Evolutionary conservation across 1,284 basidiomycete genomes (phyloP), one percentile per base, ranked within the genome.

Genomic region (Puccinia horiana): DNA sequence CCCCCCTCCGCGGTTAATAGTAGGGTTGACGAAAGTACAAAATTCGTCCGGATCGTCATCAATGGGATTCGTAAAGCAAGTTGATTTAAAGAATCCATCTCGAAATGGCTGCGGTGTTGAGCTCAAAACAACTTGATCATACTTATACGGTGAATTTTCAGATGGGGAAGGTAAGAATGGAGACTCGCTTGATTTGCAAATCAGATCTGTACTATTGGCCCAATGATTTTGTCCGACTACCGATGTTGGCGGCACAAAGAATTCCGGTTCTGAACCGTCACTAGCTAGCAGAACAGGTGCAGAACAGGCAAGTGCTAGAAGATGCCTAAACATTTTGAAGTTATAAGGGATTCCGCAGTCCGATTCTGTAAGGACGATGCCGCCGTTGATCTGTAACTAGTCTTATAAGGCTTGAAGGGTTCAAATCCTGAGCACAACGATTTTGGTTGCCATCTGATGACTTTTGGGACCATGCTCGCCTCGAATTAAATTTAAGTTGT

Each of bases 21-120:
- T 56, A 20, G 52, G 56, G 56, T 76, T 76, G 40, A 76, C 23
- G 44, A 58, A 76, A 1, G 63, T 76, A 44, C 74, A 76, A 26
- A 76, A 56, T 5, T 52, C 49, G 23, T 56, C 32, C 9, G 35
- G 32, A 16, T 76, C 32, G 3, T 35, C 37, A 16, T 76, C 40
- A 23, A 72, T 32, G 11, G 52, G 74, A 44, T 40, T 44, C 35
- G 37, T 26, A 35, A 56, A 61, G 29, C 74, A 76, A 9, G 23
- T 29, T n/a, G 40, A 44, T 76, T 76, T 58, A 37, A 76, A 42
- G 35, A 76, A 76, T 1, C 74, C 74, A 47, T 44, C 35, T 20
- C 52, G 74, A n/a, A 72, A 72, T 49, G 69, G 69, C 12, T 49
- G 26, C 16, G 16, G 12, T 12, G 18, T 26, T 32, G 42, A 32